Base-by-base conservation (phyloP, 805 yeast genomes). In the Candida nanaspora region DNA sequence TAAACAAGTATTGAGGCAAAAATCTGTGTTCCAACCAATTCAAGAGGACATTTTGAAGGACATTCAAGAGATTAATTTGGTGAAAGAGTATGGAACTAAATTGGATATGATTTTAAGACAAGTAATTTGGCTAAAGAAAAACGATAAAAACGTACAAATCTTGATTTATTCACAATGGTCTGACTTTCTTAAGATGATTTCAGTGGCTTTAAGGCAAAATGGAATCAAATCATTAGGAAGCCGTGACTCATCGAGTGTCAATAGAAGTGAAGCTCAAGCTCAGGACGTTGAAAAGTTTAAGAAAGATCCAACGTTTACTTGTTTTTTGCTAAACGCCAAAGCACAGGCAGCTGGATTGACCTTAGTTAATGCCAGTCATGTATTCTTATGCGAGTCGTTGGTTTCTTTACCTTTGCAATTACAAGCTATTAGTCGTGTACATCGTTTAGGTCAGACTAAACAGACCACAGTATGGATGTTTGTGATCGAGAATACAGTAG, bases 391-490 rank as follows among this genome's bases (percentile, higher is more conserved):
- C 58, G 98, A 93, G 62, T 98, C 98, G 1, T 68, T 93, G 42
- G 82, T 93, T 14, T 88, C 88, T 52, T 78, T 89, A 1, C 82
- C 95, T 2, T 68, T 88, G 37, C 98, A 93, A 51, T 57, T 86
- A 14, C 98, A 91, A 57, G 97, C 98, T 0, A 83, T 89, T 40
- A 86, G 94, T 38, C 73, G 98, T 46, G 79, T 93, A 33, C 96
- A 91, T 56, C 67, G 98, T 46, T 89, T 91, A 55, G 98, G 98
- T 0, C 98, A 93, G 59, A 72, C 70, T 3, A 66, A 71, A 34
- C 78, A 76, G 14, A 93, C 98, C 0, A 82, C 80, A 1, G 95
- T 91, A 2, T 93, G 98, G 96, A 82, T 84, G 76, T 88, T 91
- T 64, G 80, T 84, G 20, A 82, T 89, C 41, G 76, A 74, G 41